A percentile compares a stretch with the other conserved stretches of the same genome.
These are phyloP conservation scores for Epicoccum nigrum DNA, from an alignment of 2,329 filamentous ascomycete species.

Conservation along the genomic window DNA sequence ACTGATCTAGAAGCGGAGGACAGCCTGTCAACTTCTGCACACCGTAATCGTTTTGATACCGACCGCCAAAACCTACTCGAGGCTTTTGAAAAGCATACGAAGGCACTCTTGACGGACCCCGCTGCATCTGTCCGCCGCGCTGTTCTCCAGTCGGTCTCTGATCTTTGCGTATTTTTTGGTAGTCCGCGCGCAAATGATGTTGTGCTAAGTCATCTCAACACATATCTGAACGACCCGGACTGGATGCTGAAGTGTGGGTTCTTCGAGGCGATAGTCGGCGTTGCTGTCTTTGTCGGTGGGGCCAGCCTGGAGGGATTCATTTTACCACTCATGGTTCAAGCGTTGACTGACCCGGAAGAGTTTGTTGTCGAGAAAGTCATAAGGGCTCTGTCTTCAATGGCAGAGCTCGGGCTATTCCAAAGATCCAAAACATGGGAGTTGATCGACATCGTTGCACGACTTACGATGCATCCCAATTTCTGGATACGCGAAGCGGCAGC, in stretches of 20 bases:
- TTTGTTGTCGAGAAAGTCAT: conserved; percentile 91
- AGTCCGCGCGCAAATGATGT: conserved; percentile 92
- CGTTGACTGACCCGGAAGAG: conserved; percentile 89
- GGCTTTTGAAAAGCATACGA: conserved; percentile 86
- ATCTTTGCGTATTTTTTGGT: conserved; percentile 93
- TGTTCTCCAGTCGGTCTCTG: conserved; percentile 88
- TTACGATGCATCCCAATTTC: conserved; percentile 90
- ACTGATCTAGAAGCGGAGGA: conserved; percentile 81
- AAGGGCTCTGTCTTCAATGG: conserved; percentile 85
- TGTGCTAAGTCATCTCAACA: conserved; percentile 94
- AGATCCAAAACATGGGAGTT: conserved; percentile 86
- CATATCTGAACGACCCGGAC: conserved; percentile 93
- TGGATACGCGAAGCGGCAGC: conserved; percentile 93
- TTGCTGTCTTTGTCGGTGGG: conserved; percentile 87
- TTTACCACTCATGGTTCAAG: conserved; percentile 92
- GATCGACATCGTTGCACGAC: conserved; percentile 79
- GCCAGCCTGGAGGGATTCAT: conserved; percentile 94
- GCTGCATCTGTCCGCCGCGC: conserved; percentile 87
- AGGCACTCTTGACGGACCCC: conserved; percentile 83
- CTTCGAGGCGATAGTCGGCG: conserved; percentile 92
- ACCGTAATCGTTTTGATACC: conserved; percentile 85
- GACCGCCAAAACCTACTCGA: conserved; percentile 82
- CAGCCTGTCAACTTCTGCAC: conserved; percentile 69
- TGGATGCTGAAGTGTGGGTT: conserved; percentile 98
- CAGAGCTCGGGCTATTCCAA: conserved; percentile 84